Evolutionary conservation across 2,329 filamentous ascomycete genomes (phyloP).

Genomic region (Ceratocystis smalleyi): DNA sequence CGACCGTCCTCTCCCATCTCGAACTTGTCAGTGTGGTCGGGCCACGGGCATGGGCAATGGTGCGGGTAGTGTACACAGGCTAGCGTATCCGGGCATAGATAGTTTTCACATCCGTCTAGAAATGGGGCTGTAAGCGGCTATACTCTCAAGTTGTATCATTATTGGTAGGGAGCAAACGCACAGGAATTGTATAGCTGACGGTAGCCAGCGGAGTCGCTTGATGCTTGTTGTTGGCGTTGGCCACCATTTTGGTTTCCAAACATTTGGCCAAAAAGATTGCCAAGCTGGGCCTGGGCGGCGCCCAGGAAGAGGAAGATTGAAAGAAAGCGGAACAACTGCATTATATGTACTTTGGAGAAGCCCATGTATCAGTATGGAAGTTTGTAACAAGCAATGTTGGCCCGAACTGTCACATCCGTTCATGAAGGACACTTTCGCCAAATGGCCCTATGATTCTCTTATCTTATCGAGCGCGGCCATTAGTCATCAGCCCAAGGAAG

Average conservation of each 20-base stretch:
- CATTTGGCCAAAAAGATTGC: constrained; percentile 98
- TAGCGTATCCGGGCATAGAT: constrained; percentile 85
- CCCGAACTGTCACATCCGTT: neutral
- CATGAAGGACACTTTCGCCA: constrained; percentile 1
- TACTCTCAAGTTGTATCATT: neutral
- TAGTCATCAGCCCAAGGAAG: constrained; percentile 9
- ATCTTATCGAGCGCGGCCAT: constrained; percentile 12
- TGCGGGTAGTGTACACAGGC: constrained; percentile 93
- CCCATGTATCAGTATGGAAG: neutral
- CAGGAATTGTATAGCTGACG: constrained; percentile 52
- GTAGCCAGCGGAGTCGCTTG: constrained; percentile 73
- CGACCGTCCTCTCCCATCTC: constrained; percentile 56
- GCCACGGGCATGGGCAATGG: constrained; percentile 86
- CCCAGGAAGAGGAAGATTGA: constrained; percentile 10
- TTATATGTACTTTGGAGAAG: neutral
- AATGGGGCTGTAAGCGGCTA: neutral
- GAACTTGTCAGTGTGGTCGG: constrained; percentile 60
- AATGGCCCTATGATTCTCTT: constrained; percentile 7
- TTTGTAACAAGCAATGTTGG: neutral
- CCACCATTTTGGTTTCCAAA: constrained; percentile 44
- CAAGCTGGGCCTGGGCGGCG: constrained; percentile 49
- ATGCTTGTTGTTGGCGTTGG: constrained; percentile 58
- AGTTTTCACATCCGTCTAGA: constrained; percentile 73
- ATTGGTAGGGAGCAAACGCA: constrained; percentile 26
- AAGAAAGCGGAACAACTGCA: constrained; percentile 9